Base-by-base conservation (phyloP, 768 basidiomycete genomes). In the Boletus sensibilis region DNA sequence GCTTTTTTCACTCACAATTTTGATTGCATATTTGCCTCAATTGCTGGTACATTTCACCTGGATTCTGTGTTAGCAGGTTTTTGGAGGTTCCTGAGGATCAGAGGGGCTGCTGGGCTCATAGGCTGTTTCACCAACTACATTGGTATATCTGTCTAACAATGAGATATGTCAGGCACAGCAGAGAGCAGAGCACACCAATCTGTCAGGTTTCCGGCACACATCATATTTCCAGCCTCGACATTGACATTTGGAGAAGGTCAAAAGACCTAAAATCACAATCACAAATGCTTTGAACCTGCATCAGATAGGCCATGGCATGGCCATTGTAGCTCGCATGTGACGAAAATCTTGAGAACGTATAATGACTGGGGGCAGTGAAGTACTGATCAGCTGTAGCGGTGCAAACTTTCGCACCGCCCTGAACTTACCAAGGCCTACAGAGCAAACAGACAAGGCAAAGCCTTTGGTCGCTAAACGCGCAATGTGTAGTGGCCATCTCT, bases 71-170 rank as follows among this genome's bases (percentile, higher is more conserved):
- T 4, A 49, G 49, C 50, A 13, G 23, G 41, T n/a, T 5, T 14
- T 8, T 29, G 18, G 1, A 10, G 23, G 41, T 21, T 5, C 18
- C 9, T 27, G 16, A 2, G 39, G 12, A 9, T 8, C 25, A 23
- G 2, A 23, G 38, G 18, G 33, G 52, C 13, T 34, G 11, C 8
- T 7, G 20, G 42, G 23, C 68, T 58, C 45, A 69, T 68, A 69
- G 20, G 68, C 68, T 34, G 68, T 62, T 50, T 70, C 68, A 23
- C 68, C 68, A 4, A 68, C 66, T 4, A 58, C 57, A 34, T 56
- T 54, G 9, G 66, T 66, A 50, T 70, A 69, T 66, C 68, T 52
- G 20, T 21, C 20, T 18, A 27, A 52, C 20, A 10, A 13, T 48
- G 16, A 57, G 45, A 25, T 16, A 31, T 14, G 21, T 10, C 14